A percentile compares a stretch with the other conserved stretches of the same genome.
These are phyloP conservation scores for Xylariaceae sp. DNA, from an alignment of 2,329 filamentous ascomycete genomes.

Conservation along the genomic window DNA sequence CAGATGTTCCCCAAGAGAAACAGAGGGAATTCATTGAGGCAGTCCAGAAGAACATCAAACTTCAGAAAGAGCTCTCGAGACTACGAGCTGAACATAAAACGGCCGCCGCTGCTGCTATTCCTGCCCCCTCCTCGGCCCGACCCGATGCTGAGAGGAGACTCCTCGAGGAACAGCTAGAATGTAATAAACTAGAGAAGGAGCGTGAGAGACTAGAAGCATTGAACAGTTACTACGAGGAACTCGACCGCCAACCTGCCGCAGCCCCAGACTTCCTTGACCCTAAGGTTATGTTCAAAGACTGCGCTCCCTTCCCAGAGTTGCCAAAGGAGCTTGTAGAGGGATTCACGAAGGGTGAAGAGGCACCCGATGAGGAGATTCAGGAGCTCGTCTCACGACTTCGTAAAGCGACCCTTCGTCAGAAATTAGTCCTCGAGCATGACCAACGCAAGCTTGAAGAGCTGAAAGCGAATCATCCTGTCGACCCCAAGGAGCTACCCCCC, in stretches of 20 bases:
- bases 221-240: conserved; percentile 57
- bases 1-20: conserved; percentile 52
- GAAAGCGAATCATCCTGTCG: conserved; percentile 47
- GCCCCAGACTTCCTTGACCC: conserved; percentile 57
- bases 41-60: conserved; percentile 58
- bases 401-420: conserved; percentile 64
- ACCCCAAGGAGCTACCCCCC: conserved; percentile 45
- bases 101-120: conserved; percentile 26
- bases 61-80: conserved; percentile 55
- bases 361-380: conserved; percentile 51
- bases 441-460: conserved; percentile 60
- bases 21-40: conserved; percentile 64
- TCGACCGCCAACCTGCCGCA: conserved; percentile 60
- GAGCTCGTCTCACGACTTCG: conserved; percentile 60
- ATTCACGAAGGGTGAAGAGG: conserved; percentile 51
- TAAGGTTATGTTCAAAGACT: conserved; percentile 54
- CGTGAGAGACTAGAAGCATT: conserved; percentile 57
- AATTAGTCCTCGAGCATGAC: conserved; percentile 62
- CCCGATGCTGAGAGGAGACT: conserved; percentile 35
- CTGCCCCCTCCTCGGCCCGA: conserved; percentile 28
- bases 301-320: conserved; percentile 55
- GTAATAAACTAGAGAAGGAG: conserved; percentile 60
- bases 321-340: conserved; percentile 59
- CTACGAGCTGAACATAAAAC: conserved; percentile 42
- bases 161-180: conserved; percentile 59